Percentiles rank a stretch among this genome's conserved stretches.
Conservation (phyloP, 768 basidiomycete species). For the Mycena polygramma region DNA sequence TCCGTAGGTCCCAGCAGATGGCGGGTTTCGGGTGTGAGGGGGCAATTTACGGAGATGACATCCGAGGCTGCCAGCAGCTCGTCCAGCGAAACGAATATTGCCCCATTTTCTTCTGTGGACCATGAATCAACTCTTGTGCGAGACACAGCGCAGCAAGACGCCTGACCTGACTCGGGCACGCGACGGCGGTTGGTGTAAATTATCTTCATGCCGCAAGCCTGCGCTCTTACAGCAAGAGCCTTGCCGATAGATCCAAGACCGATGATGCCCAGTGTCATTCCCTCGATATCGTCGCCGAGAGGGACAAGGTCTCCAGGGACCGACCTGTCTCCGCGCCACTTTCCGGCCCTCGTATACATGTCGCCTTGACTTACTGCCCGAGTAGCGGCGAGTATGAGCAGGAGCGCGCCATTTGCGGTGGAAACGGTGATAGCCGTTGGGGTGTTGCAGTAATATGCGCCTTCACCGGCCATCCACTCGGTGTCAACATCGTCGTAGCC, state of each 20-base stretch:
- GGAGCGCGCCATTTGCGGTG: constrained; percentile 40
- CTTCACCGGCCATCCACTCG: constrained; percentile 34
- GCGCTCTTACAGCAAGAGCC: constrained; percentile 37
- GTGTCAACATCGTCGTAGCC: constrained; percentile 37
- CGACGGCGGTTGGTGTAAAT: constrained; percentile 40
- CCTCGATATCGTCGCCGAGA: constrained; percentile 35
- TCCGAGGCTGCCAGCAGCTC: constrained; percentile 37
- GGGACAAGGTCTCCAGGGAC: constrained; percentile 29
- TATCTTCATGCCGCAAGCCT: constrained; percentile 41
- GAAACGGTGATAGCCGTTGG: constrained; percentile 37
- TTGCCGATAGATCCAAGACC: constrained; percentile 41
- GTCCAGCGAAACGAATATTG: constrained; percentile 36
- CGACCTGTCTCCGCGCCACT: constrained; percentile 34
- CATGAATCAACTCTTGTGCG: background rate
- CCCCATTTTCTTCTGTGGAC: constrained; percentile 35
- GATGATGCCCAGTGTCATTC: constrained; percentile 40
- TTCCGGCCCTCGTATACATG: constrained; percentile 34
- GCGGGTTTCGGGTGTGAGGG: constrained; percentile 38
- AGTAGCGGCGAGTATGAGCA: constrained; percentile 40
- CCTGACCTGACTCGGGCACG: constrained; percentile 30
- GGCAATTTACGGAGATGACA: constrained; percentile 41
- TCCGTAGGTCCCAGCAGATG: constrained; percentile 37
- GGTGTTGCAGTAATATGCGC: constrained; percentile 41
- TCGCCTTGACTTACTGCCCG: constrained; percentile 37
- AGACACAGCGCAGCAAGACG: background rate